phyloP scores from a whole-genome alignment of 1,284 basidiomycete genomes.

The Cutaneotrichosporon cutaneum region DNA sequence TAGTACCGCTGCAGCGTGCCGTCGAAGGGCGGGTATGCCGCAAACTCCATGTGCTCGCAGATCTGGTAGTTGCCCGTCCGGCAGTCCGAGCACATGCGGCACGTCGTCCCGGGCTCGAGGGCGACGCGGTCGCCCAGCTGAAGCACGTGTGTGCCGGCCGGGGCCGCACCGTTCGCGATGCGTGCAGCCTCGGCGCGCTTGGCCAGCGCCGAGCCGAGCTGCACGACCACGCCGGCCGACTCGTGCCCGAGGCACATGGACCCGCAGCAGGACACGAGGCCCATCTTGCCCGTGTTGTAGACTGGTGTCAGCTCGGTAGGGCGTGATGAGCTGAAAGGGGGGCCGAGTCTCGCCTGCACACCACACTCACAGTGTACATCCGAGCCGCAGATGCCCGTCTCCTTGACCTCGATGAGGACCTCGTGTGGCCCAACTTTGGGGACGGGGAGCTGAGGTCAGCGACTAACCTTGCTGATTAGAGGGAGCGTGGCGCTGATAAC shows the following conservation, averaged over 20 bases:
- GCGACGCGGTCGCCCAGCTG: constrained; percentile 49
- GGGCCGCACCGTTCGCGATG: constrained; percentile 10
- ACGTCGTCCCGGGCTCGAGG: constrained; percentile 62
- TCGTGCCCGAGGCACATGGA: constrained; percentile 54
- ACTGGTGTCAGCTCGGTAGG: constrained; percentile 26
- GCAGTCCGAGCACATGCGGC: constrained; percentile 51
- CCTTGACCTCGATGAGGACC: constrained; percentile 84
- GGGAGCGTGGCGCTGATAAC: not conserved
- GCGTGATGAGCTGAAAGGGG: not conserved
- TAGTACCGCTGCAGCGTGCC: constrained; percentile 51
- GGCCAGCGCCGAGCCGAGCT: constrained; percentile 39
- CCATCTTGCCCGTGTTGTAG: constrained; percentile 47
- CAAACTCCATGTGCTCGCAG: constrained; percentile 52
- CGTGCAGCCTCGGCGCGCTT: constrained; percentile 26
- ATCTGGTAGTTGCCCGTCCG: constrained; percentile 71
- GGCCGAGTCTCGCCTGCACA: no score
- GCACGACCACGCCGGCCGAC: constrained; percentile 45
- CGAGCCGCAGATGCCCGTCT: constrained; percentile 91
- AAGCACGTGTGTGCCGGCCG: not conserved
- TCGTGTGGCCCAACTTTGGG: constrained; percentile 56
- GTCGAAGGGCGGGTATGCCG: constrained; percentile 47
- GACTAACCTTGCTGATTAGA: no score
- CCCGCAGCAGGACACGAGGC: constrained; percentile 36
- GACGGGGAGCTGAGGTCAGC: constrained; percentile 4
- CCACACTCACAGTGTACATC: constrained; percentile 61